Base-by-base conservation (phyloP, 2,329 filamentous ascomycete genomes). In the Hysterium pulicare region DNA sequence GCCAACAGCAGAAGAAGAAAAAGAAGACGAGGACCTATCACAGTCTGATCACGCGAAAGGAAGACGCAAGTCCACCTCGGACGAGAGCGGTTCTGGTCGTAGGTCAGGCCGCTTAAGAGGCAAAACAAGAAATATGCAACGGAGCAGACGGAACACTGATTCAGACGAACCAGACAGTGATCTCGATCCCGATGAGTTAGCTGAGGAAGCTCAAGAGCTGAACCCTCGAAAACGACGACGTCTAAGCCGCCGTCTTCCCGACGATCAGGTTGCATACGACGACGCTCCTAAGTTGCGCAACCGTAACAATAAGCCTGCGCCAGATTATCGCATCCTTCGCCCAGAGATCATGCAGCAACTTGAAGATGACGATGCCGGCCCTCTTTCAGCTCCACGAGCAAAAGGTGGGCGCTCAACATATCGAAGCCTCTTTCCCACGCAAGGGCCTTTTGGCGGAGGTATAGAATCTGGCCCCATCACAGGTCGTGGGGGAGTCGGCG, bases 401-500 rank as follows among this genome's bases (percentile, higher is more conserved):
- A 78, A 73, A 43, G 79, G 75, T 38, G 82, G 77, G 28, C 77
- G 73, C 15, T 52, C 60, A 11, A 51, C 47, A 22, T 88, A 91
- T 61, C 85, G 90, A 38, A 87, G 79, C 44, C 76, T 97, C 23
- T 91, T 95, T 68, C 90, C 89, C 17, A 95, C 90, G 1, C 88
- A 85, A 61, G 93, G 93, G 7, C 93, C 93, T 2, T 97, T 98
- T 66, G 93, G 90, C 45, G 90, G 93, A 32, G 87, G 86, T 34
- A 82, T 84, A 33, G 87, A 87, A 26, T 39, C 37, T n/a, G 6
- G 13, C n/a, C 78, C 77, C 32, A 78, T 83, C 23, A 81, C 88
- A 13, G 88, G 87, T 1, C 84, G 86, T 4, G 87, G 84, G 73
- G 86, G 84, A 42, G 81, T 81, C 33, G 85, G 80, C 10, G 86